These are phyloP conservation scores for Trichoderma sp. DNA, from an alignment of 2,329 filamentous ascomycete species.

Conservation along the genomic window DNA sequence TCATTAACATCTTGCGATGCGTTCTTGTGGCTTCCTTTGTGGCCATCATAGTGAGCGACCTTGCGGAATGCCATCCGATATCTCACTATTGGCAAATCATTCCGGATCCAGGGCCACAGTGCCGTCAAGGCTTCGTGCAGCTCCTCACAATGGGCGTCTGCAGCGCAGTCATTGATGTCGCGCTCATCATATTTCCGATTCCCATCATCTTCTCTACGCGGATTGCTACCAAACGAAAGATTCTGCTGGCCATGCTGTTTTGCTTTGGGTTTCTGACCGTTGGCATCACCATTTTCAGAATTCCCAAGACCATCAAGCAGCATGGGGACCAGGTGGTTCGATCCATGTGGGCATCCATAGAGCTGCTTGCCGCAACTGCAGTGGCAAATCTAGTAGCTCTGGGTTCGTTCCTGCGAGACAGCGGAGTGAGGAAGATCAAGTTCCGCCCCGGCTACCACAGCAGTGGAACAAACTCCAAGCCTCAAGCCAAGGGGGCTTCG, in stretches of 20 bases:
- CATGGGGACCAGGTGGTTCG: constrained; percentile 7
- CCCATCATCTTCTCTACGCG: constrained; percentile 12
- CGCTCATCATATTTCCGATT: constrained; percentile 12
- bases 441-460: constrained; percentile 10
- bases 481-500: background rate
- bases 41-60: constrained; percentile 1
- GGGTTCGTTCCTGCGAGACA: constrained; percentile 5
- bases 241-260: constrained; percentile 11
- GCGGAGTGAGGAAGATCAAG: constrained; percentile 17
- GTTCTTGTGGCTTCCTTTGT: constrained; percentile 6
- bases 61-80: constrained; percentile 3
- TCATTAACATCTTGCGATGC: background rate
- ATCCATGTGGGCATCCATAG: constrained; percentile 17
- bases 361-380: constrained; percentile 9
- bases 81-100: constrained; percentile 13
- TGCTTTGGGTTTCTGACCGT: constrained; percentile 9
- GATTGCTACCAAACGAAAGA: constrained; percentile 5
- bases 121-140: constrained; percentile 9
- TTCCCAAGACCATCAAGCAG: constrained; percentile 1
- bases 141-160: constrained; percentile 9
- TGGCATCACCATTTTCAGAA: constrained; percentile 8
- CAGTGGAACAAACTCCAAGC: background rate
- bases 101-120: constrained; percentile 7
- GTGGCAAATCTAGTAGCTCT: constrained; percentile 12
- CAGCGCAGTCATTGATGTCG: constrained; percentile 9